phyloP scores from a whole-genome alignment of 768 basidiomycete species.

The Asterophora lycoperdoides region DNA sequence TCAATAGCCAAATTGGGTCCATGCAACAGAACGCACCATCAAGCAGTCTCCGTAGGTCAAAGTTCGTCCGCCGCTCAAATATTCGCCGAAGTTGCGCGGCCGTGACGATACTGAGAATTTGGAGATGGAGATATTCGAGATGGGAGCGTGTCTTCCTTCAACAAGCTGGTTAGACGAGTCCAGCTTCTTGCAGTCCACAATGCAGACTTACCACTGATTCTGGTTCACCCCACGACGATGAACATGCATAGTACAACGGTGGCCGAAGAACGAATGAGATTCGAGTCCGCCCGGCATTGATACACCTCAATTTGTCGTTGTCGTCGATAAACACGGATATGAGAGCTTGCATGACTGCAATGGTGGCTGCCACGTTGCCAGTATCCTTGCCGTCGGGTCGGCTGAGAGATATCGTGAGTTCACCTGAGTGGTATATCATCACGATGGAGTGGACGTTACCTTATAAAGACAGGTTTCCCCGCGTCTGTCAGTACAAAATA shows the following conservation, averaged over 20 bases:
- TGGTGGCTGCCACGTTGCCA: constrained; percentile 69
- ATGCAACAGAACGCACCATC: constrained; percentile 40
- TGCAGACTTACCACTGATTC: constrained; percentile 77
- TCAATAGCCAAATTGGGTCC: too few species aligned
- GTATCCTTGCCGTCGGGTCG: constrained; percentile 51
- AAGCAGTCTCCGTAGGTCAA: constrained; percentile 76
- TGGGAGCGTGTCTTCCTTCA: constrained; percentile 87
- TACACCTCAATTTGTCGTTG: constrained; percentile 78
- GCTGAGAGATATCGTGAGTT: constrained; percentile 24
- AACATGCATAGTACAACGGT: constrained; percentile 90
- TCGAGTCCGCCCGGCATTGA: constrained; percentile 75
- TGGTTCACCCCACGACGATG: constrained; percentile 92
- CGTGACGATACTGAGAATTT: constrained; percentile 88
- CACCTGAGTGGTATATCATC: neutral
- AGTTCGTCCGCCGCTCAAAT: constrained; percentile 88
- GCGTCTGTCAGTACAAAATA: constrained; percentile 95
- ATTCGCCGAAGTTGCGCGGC: constrained; percentile 78
- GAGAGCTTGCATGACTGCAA: constrained; percentile 93
- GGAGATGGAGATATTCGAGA: constrained; percentile 92
- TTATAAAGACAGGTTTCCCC: constrained; percentile 95
- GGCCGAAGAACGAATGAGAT: constrained; percentile 85
- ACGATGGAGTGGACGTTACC: constrained; percentile 41
- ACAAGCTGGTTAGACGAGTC: constrained; percentile 29
- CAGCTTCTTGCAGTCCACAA: constrained; percentile 10
- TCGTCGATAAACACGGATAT: constrained; percentile 95